A percentile compares a stretch with the other conserved stretches of the same genome.
These are phyloP conservation scores for Corchorus olitorius DNA, from an alignment of 345 rosid genomes.

Conservation along the genomic window DNA sequence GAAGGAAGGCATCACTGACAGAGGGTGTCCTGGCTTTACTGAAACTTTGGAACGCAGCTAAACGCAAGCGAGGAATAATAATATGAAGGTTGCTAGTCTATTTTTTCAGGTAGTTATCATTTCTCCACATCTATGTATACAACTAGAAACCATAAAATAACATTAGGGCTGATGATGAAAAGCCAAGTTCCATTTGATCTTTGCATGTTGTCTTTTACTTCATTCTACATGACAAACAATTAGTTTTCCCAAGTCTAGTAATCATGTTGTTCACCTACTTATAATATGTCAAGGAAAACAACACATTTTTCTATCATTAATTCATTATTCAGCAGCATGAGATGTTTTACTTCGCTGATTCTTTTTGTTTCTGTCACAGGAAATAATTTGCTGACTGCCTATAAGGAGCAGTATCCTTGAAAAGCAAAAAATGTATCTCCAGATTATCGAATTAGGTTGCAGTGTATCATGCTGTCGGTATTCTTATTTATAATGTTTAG, in stretches of 20 bases:
- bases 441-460: background rate
- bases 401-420: background rate
- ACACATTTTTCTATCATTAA: too few relatives aligned
- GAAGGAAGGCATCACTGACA: conserved; percentile 61
- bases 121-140: background rate
- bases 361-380: background rate
- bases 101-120: background rate
- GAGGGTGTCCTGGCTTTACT: conserved; percentile 65
- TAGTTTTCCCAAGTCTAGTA: too few relatives aligned
- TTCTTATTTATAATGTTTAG: background rate
- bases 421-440: conserved; percentile 6
- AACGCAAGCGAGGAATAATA: conserved; percentile 38
- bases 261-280: too few relatives aligned
- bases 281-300: too few relatives aligned
- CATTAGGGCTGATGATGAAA: background rate
- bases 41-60: conserved; percentile 47
- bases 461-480: background rate
- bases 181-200: background rate
- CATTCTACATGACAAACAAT: too few relatives aligned
- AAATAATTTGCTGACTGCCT: conserved; percentile 16
- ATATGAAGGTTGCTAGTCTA: conserved; percentile 30
- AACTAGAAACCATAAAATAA: background rate
- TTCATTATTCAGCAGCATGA: too few relatives aligned
- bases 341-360: background rate
- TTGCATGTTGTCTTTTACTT: too few relatives aligned